Evolutionary conservation across 371 early-diverging fungal genomes (phyloP).

Genomic region (Mortierella sp.): DNA sequence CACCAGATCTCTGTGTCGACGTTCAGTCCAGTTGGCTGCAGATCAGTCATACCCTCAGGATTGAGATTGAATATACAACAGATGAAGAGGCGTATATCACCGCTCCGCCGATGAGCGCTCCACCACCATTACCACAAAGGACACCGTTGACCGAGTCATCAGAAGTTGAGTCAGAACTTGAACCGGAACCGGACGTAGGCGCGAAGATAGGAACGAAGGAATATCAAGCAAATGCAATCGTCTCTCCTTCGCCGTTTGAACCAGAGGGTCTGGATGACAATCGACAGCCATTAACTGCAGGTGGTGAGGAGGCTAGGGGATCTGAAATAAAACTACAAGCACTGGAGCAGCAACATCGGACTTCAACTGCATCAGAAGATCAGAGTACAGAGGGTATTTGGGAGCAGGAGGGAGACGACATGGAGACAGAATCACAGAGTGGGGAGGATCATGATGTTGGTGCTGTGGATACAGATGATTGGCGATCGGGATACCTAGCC

Average conservation of each 20-base stretch:
- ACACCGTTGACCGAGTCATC: neutral
- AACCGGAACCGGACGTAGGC: neutral
- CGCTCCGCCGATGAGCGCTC: conserved; percentile 5
- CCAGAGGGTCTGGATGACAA: neutral
- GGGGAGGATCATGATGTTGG: neutral
- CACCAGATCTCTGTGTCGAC: conserved; percentile 49
- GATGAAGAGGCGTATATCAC: conserved; percentile 46
- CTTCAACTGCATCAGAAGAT: no score
- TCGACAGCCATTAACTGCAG: no score
- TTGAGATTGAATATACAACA: conserved; percentile 47
- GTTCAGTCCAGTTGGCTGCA: conserved; percentile 50
- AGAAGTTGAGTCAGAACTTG: neutral
- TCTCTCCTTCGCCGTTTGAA: neutral
- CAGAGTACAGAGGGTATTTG: neutral
- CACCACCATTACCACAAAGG: neutral
- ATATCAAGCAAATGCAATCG: conserved; percentile 25
- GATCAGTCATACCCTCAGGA: conserved; percentile 33
- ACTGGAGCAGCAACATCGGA: neutral
- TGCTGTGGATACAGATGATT: no score
- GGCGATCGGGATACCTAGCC: neutral
- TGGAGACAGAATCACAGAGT: neutral
- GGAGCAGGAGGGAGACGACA: conserved; percentile 11
- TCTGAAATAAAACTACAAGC: neutral
- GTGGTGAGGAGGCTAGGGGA: no score
- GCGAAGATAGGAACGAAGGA: neutral